Conservation (phyloP, 2,329 filamentous ascomycete genomes). For the Karstenula rhodostoma region DNA sequence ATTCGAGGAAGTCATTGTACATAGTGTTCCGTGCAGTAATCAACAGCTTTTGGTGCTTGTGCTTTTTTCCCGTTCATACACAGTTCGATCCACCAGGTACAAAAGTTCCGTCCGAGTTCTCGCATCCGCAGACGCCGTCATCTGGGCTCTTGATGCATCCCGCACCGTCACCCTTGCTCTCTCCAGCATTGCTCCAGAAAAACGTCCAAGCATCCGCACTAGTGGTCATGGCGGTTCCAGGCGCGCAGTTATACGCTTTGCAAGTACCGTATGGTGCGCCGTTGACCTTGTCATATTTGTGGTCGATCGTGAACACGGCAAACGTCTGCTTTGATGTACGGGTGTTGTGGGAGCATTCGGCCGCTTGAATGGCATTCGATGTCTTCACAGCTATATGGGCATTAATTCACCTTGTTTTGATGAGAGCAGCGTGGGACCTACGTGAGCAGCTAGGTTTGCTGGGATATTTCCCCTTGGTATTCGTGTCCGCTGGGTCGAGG, state of each 20-base stretch:
- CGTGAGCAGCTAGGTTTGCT: slow-evolving; percentile 34
- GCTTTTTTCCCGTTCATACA: not conserved
- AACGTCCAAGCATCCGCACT: slow-evolving; percentile 33
- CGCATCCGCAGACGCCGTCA: slow-evolving; percentile 34
- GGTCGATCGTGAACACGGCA: slow-evolving; percentile 54
- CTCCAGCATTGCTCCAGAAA: slow-evolving; percentile 33
- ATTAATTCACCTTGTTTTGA: not conserved
- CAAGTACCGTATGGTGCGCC: slow-evolving; percentile 60
- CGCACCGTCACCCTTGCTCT: slow-evolving; percentile 29
- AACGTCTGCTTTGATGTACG: slow-evolving; percentile 50
- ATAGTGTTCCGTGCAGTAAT: not conserved
- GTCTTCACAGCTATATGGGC: slow-evolving; percentile 33
- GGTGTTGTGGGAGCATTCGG: slow-evolving; percentile 55
- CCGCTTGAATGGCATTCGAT: slow-evolving; percentile 52
- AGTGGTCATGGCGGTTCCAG: slow-evolving; percentile 25
- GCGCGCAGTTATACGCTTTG: slow-evolving; percentile 34
- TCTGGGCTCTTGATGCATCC: slow-evolving; percentile 39
- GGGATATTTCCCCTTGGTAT: slow-evolving; percentile 48
- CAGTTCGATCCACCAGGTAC: slow-evolving; percentile 15
- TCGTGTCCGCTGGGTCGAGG: slow-evolving; percentile 47
- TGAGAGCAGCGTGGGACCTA: not conserved
- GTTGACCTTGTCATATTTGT: slow-evolving; percentile 50
- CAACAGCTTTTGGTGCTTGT: not conserved
- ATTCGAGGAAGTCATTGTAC: not conserved
- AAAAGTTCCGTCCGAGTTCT: slow-evolving; percentile 37